Evolutionary conservation across 202 grass and related monocot genomes (phyloP).

Genomic region (Tripidium arundinaceum): DNA sequence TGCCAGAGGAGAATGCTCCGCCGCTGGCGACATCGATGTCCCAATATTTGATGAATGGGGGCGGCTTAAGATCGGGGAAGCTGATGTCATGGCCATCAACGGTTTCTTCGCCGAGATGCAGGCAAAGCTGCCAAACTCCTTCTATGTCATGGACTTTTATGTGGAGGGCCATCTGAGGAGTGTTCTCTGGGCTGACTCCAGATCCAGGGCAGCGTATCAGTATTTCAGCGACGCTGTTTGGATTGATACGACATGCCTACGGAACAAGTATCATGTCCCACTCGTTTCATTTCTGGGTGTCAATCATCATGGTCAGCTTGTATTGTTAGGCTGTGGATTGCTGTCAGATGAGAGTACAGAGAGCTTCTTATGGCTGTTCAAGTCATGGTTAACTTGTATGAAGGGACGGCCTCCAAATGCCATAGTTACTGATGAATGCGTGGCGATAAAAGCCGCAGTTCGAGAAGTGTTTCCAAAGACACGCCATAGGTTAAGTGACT

Average conservation of each 20-base stretch:
- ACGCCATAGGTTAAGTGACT: conserved; percentile 58
- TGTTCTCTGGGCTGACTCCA: conserved; percentile 65
- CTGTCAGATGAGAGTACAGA: conserved; percentile 67
- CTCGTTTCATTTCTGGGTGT: conserved; percentile 58
- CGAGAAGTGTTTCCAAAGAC: conserved; percentile 53
- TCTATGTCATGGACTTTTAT: conserved; percentile 68
- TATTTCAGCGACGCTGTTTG: conserved; percentile 57
- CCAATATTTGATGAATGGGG: conserved; percentile 53
- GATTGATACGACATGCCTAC: conserved; percentile 53
- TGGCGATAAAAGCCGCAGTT: conserved; percentile 51
- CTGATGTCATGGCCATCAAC: conserved; percentile 55
- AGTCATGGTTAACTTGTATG: conserved; percentile 73
- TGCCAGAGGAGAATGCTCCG: conserved; percentile 41
- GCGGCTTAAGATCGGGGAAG: conserved; percentile 56
- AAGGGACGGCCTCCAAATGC: conserved; percentile 50
- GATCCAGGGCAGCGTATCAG: conserved; percentile 48
- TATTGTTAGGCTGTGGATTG: conserved; percentile 62
- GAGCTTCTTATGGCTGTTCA: conserved; percentile 61
- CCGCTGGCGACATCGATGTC: conserved; percentile 23
- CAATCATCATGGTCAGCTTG: conserved; percentile 60
- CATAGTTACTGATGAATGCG: conserved; percentile 62
- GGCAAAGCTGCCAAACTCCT: conserved; percentile 58
- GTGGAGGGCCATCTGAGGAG: conserved; percentile 61
- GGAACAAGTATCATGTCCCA: conserved; percentile 41
- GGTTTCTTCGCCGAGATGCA: conserved; percentile 71